phyloP scores from a whole-genome alignment of 139 green algal genomes.

The Closterium sp. region DNA sequence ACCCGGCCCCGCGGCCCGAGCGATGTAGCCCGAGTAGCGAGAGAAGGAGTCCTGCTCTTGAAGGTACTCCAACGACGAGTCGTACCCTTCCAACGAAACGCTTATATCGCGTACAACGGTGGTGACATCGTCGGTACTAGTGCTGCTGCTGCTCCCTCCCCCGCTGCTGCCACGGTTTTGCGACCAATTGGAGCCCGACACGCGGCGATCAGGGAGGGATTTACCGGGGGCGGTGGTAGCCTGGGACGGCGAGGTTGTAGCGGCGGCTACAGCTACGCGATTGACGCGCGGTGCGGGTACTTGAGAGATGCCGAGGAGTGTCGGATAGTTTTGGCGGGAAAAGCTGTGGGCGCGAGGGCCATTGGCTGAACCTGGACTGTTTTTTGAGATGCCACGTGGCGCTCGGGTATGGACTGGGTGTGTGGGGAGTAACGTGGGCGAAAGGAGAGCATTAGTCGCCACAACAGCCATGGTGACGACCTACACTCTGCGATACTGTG shows the following conservation, averaged over 20 bases:
- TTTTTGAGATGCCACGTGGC: not conserved
- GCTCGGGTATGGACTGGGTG: no score
- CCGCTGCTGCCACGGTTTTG: not conserved
- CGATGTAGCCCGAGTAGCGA: conserved; percentile 33
- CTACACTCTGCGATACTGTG: no score
- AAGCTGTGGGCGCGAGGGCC: no score
- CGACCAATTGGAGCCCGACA: not conserved
- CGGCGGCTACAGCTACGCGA: not conserved
- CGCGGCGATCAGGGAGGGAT: not conserved
- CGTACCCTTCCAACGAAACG: not conserved
- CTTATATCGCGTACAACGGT: not conserved
- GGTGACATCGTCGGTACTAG: not conserved
- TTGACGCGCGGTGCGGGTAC: not conserved
- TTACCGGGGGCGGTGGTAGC: not conserved
- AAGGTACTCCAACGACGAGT: not conserved
- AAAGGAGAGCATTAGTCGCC: not conserved
- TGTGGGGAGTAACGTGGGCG: not conserved
- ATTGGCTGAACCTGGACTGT: not conserved
- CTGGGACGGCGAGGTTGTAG: not conserved
- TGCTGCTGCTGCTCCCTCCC: not conserved
- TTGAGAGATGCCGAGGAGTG: not conserved
- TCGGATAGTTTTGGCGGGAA: no score
- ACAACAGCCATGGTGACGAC: not conserved
- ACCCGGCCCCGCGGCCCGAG: not conserved
- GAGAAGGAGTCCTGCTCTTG: conserved; percentile 33